A percentile compares a stretch with the other conserved stretches of the same genome.
Evolutionary conservation across 768 basidiomycete genomes (phyloP).

Genomic region (Boletus insuetus): DNA sequence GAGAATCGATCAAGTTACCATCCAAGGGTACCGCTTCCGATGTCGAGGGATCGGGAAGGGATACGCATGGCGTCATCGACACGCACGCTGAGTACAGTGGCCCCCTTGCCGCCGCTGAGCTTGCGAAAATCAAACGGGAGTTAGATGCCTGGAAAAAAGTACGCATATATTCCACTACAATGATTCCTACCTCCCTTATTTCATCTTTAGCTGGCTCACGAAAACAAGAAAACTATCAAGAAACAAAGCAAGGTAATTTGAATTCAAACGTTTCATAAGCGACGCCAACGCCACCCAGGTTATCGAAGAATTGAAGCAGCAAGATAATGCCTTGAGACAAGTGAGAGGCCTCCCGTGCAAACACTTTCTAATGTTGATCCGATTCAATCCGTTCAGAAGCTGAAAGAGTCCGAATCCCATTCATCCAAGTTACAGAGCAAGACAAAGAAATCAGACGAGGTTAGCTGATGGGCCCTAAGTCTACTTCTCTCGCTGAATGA

Average conservation of each 20-base stretch:
- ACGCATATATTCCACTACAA: conserved; percentile 4
- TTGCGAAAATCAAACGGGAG: conserved; percentile 55
- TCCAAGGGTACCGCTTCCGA: conserved; percentile 31
- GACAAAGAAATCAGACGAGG: conserved; percentile 56
- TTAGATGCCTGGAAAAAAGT: conserved; percentile 53
- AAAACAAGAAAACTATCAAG: conserved; percentile 49
- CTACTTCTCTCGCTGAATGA: background rate
- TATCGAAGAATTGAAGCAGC: conserved; percentile 50
- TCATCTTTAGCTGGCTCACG: conserved; percentile 34
- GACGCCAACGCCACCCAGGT: conserved; percentile 34
- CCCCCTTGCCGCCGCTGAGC: conserved; percentile 45
- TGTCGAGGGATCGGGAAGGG: conserved; percentile 24
- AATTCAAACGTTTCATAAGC: background rate
- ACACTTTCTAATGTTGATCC: background rate
- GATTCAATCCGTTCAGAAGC: conserved; percentile 30
- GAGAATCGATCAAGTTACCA: conserved; percentile 26
- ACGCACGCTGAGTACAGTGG: conserved; percentile 27
- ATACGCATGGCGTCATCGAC: conserved; percentile 15
- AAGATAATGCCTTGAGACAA: conserved; percentile 37
- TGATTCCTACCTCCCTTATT: conserved; percentile 2
- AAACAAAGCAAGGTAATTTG: conserved; percentile 55
- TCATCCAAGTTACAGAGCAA: conserved; percentile 45
- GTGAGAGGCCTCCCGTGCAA: conserved; percentile 26
- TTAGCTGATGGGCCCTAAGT: conserved; percentile 23
- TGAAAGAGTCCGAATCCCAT: conserved; percentile 46